Evolutionary conservation across 108 stramenopile species (phyloP), one percentile per base, ranked within the genome.

Genomic region (Ochromonas danica): DNA sequence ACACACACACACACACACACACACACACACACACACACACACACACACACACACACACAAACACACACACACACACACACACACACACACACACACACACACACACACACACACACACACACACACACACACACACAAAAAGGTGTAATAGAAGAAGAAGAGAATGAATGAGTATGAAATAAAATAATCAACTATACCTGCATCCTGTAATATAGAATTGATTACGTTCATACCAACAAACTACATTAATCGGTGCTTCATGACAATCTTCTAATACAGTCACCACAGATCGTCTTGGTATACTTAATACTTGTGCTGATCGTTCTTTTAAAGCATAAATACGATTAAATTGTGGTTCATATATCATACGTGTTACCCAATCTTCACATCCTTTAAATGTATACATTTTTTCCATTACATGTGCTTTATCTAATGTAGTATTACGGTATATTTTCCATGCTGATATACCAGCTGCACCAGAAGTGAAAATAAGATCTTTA

Each of bases 321-420:
- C 41, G 6, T 22, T 70, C 67, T 14, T 22, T 40, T 14, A 70
- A 14, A 40, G 67, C 67, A 42, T 70, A 70, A 14, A 70, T 42
- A 14, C 67, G 36, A 42, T 70, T 70, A 42, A 40, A 40, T 14
- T 36, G 17, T 14, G 72, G 72, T 60, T 75, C 72, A 36, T 75
- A 75, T 6, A 75, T 45, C 72, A 75, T 75, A 10, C 38, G 14
- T 6, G 36, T 39, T 10, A 75, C 72, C 72, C 72, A 75, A 28
- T 75, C 35, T 31, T 17, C 17, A 75, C 72, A 75, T 27, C 35
- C 72, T 60, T 75, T 33, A 42, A 75, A 75, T 6, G 28, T 10
- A 60, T 30, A 75, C 10, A 75, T 6, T 41, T 75, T 75, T 75
- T 75, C 72, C 43, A 75, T 45, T 28, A 75, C 35, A 42, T 57